phyloP scores from a whole-genome alignment of 2,329 filamentous ascomycete genomes.

The Nigrospora sphaerica region DNA sequence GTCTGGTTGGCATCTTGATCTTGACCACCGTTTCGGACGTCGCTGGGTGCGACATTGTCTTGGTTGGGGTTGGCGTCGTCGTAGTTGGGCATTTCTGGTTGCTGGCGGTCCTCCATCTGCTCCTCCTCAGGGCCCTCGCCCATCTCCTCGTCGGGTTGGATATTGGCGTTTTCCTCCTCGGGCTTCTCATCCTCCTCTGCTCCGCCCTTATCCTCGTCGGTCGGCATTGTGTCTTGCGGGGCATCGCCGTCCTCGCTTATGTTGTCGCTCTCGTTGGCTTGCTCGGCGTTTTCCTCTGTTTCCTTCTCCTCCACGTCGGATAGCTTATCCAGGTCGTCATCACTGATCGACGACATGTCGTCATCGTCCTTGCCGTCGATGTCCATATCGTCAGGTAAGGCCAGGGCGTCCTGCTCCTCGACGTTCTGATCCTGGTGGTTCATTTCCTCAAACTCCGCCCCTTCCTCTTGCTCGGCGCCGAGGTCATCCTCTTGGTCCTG shows the following conservation, averaged over 20 bases:
- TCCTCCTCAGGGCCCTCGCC: conserved; percentile 23
- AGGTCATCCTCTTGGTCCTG: conserved; percentile 52
- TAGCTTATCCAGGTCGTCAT: conserved; percentile 53
- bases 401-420: conserved; percentile 74
- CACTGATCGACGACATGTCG: conserved; percentile 41
- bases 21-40: conserved; percentile 56
- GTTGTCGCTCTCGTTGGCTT: conserved; percentile 27
- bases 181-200: conserved; percentile 45
- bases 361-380: conserved; percentile 61
- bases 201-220: conserved; percentile 45
- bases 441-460: conserved; percentile 46
- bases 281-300: conserved; percentile 26
- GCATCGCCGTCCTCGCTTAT: conserved; percentile 36
- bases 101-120: conserved; percentile 22
- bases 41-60: conserved; percentile 58
- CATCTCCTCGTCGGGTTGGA: conserved; percentile 25
- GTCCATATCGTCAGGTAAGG: conserved; percentile 83
- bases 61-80: conserved; percentile 46
- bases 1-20: conserved; percentile 58
- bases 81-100: conserved; percentile 12
- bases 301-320: conserved; percentile 41
- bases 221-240: conserved; percentile 33
- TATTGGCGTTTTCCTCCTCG: conserved; percentile 21
- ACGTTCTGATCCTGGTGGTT: conserved; percentile 66
- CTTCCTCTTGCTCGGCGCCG: conserved; percentile 51